Evolutionary conservation across 768 basidiomycete genomes (phyloP), one percentile per base, ranked within the genome.

Genomic region (Holtermannia corniformis): DNA sequence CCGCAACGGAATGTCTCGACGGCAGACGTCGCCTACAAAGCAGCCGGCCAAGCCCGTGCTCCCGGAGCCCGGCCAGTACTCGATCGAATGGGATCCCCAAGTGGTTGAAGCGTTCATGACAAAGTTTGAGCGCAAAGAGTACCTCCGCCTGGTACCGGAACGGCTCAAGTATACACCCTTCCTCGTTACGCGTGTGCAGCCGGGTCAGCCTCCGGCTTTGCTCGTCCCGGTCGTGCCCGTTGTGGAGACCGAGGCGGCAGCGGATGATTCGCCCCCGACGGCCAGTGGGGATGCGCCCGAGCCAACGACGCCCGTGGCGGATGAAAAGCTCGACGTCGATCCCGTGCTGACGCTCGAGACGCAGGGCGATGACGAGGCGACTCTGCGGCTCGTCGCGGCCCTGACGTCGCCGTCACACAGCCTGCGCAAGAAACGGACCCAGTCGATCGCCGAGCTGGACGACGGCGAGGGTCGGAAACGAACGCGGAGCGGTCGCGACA

Each of bases 141-240:
- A 89, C 61, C 64, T 90, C 55, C 79, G 72, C 44, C 63, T 77
- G 52, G 81, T 79, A 59, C 83, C 90, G 1, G 89, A 93, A 64
- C 82, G 82, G 70, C 77, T 97, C 56, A 90, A 88, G 65, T 99
- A 93, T 87, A 92, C 84, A 57, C 93, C 93, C 23, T 97, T 93
- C 72, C 74, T 95, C 37, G 72, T 89, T 42, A 76, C 82, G 23
- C 58, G 74, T 32, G 37, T 54, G 16, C 32, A 49, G 32, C 45
- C 54, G 3, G 40, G 32, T 16, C 32, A 7, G 7, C 10, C 32
- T 7, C 32, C 32, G 7, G 32, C 16, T 7, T 16, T 37, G 16
- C 32, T 37, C 7, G 10, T 16, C 16, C 10, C 16, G 16, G 32
- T 37, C 10, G 32, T 16, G 7, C 32, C 32, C 7, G 40, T 55